Base-by-base conservation (phyloP, 495 filamentous ascomycete genomes). In the Podospora pseudopauciseta region DNA sequence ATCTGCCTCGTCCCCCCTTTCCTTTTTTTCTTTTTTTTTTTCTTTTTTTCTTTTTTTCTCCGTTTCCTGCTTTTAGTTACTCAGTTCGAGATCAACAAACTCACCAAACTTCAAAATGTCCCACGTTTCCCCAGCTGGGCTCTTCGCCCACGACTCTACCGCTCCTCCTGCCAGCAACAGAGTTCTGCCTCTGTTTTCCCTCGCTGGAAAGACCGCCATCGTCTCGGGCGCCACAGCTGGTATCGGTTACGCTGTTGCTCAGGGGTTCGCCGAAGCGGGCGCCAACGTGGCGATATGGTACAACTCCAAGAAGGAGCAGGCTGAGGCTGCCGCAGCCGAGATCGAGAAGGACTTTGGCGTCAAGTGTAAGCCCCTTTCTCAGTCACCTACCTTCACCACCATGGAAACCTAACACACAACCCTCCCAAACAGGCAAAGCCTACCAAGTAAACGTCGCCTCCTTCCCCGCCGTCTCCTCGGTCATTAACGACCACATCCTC, bases 231-330 rank as follows among this genome's bases (percentile, higher is more conserved):
- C 91, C 26, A 91, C 86, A 30, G 89, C 90, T 23, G 92, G 93
- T 65, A 97, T 97, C 71, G 93, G 93, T 39, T 81, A 91, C 4
- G 85, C 86, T 9, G 87, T 95, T 20, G 91, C 90, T n/a, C 82
- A 93, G 53, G 91, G 84, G 20, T 76, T 81, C 57, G 92, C 92
- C 11, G 93, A 96, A 74, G 89, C 91, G 26, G 93, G 93, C 53
- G 92, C 93, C 49, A 92, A 97, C 70, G 90, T 96, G 56, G 92
- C 91, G 3, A 87, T 97, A 34, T 94, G 91, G 89, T 96, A 93
- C 73, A 92, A 92, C 74, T 86, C 82, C 76, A 93, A 95, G 80
- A 84, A 85, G 73, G 88, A 90, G 68, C 88, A 90, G 70, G 88
- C 89, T 7, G 67, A 88, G 55, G 85, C 89, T 58, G 82, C 87